Evolutionary conservation across 164 flowering plant species (phyloP).

Genomic region (Vitis cinerea): DNA sequence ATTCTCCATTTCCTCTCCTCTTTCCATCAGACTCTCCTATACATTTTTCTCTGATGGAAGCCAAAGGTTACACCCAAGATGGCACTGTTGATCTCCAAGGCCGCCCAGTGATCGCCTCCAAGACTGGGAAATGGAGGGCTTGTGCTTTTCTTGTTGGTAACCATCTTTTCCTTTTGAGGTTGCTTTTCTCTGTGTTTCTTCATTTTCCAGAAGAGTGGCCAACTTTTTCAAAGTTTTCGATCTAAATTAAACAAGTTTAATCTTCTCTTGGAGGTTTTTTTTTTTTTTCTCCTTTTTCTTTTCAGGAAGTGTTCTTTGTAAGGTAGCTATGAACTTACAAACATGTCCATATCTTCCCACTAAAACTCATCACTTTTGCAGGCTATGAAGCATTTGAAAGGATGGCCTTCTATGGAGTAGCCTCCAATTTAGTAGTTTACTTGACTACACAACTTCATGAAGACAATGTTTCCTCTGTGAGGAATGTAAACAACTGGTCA

Average conservation of each 20-base stretch:
- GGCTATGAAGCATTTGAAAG: slow-evolving; percentile 94
- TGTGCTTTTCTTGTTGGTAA: slow-evolving; percentile 66
- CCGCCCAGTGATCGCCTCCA: slow-evolving; percentile 52
- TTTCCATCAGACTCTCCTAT: not conserved
- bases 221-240: too few species aligned
- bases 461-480: slow-evolving; percentile 76
- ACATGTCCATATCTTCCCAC: too few species aligned
- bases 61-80: slow-evolving; percentile 51
- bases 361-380: slow-evolving; percentile 13
- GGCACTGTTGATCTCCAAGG: slow-evolving; percentile 70
- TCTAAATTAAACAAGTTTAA: not conserved
- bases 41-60: slow-evolving; percentile 10
- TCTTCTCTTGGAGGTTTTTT: not conserved
- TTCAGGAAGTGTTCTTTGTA: too few species aligned
- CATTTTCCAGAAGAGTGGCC: too few species aligned
- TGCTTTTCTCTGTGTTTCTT: not conserved
- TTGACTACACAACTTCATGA: slow-evolving; percentile 80
- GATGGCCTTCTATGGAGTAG: slow-evolving; percentile 90
- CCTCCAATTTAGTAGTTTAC: slow-evolving; percentile 79
- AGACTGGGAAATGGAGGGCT: slow-evolving; percentile 77
- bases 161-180: not conserved
- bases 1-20: not conserved
- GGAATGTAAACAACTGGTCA: slow-evolving; percentile 86
- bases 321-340: too few species aligned
- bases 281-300: too few species aligned